Evolutionary conservation across 2,329 filamentous ascomycete species (phyloP), one percentile per base, ranked within the genome.

Genomic region (Hymenoscyphus salicellus): DNA sequence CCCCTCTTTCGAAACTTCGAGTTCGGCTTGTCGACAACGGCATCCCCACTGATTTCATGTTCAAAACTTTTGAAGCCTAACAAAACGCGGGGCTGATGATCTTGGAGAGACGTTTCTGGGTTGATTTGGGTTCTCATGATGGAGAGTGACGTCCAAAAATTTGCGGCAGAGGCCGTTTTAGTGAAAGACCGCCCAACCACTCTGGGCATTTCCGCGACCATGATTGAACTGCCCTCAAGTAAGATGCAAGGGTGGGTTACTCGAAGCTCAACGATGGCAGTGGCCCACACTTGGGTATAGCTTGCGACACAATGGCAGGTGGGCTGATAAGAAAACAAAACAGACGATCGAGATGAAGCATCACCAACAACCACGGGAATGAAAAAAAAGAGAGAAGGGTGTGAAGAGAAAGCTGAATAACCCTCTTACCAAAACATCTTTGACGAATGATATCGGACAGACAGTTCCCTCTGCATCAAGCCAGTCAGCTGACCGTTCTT

Each of bases 361-460:
- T 5, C 30, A 57, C 28, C 28, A 20, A 32, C n/a, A 7, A 36
- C n/a, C n/a, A 57, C 20, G 17, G n/a, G 55, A 11, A 38, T 23
- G 33, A 17, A 17, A 17, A 23, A 23, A 28, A 26, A 59, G 36
- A 28, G n/a, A 16, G 23, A 28, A 2, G 33, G 16, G 20, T n/a
- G 36, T 30, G 33, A 60, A 52, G 28, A 41, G 26, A 49, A 52
- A 60, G 43, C 5, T 60, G 38, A 52, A 20, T 30, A 74, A 33
- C 58, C 60, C 56, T 79, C 89, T 85, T 86, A 93, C 91, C 80
- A 93, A 81, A 69, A 91, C 86, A 76, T 93, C 89, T 79, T 91
- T 91, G 78, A 93, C 91, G 78, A 93, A 93, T 71, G 89, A 91
- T 76, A 93, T 92, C 71, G 89, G 89, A 77, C 90, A 93, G 68